Base-by-base conservation (phyloP, 176 grass and related monocot genomes). In the Phragmites australis region DNA sequence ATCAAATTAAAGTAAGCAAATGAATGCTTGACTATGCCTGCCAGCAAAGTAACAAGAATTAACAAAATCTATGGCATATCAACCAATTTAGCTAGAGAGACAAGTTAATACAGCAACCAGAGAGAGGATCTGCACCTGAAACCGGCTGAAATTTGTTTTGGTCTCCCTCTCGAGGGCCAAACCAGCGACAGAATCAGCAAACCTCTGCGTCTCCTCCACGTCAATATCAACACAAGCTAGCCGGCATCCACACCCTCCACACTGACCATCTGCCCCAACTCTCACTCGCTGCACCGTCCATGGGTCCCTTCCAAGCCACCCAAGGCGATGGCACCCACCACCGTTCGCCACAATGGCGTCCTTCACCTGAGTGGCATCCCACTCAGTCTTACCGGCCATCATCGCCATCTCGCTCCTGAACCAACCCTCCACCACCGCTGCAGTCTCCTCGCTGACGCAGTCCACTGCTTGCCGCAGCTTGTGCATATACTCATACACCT, bases 401-500 rank as follows among this genome's bases (percentile, higher is more conserved):
- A 61, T 76, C 2, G 83, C 91, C 32, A 61, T 40, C 17, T 80
- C 72, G 3, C 87, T 90, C 6, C 9, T 60, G 25, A 97, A 97
- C 94, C 94, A 94, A 7, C 5, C 47, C 25, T 94, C 87, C 66
- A 97, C 23, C 2, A 76, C 68, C 68, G 65, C 50, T 0, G 87
- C 76, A 0, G 91, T 92, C 29, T 86, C 76, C 50, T 51, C 41
- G 23, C 13, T 23, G 3, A 94, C 80, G 8, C 65, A 84, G 29
- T 82, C 59, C 19, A 88, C 87, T 0, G 53, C 49, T 22, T 74
- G 81, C 72, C 94, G 81, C 67, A 97, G 76, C 63, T 83, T 97
- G 22, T 90, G 91, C 87, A 97, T 85, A 72, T 97, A 97, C 31
- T 80, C 73, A 74, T 97, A 97, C 63, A 92, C 89, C 76, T 90